Conservation (phyloP, 345 rosid genomes). For the Triadica sebifera region DNA sequence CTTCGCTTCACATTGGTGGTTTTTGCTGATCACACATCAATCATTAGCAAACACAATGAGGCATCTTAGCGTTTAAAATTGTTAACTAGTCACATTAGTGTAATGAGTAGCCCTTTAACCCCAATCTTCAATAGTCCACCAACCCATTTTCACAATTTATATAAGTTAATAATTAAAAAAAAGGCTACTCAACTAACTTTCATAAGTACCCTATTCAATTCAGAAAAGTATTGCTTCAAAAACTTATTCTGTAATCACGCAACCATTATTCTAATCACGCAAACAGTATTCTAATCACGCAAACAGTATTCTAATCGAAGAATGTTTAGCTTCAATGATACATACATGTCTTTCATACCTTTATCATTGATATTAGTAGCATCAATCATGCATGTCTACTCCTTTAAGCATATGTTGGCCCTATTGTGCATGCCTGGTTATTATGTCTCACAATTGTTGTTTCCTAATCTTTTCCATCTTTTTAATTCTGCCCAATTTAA, state of each 20-base stretch:
- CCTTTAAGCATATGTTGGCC: constrained; percentile 30
- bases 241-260: too few species aligned
- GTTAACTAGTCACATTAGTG: constrained; percentile 39
- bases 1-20: not conserved
- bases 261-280: too few species aligned
- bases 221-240: constrained; percentile 33
- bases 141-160: constrained; percentile 7
- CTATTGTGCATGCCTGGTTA: constrained; percentile 37
- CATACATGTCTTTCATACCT: constrained; percentile 25
- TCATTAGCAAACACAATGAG: not conserved
- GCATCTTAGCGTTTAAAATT: not conserved
- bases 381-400: constrained; percentile 41
- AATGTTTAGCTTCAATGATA: constrained; percentile 29
- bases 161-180: too few species aligned
- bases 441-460: constrained; percentile 29
- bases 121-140: constrained; percentile 4
- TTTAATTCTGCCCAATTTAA: constrained; percentile 12
- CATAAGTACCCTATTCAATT: constrained; percentile 18
- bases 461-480: not conserved
- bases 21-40: not conserved
- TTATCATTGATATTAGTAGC: constrained; percentile 20
- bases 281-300: too few species aligned
- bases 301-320: constrained; percentile 25
- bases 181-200: constrained; percentile 20
- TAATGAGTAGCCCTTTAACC: constrained; percentile 44